phyloP scores from a whole-genome alignment of 2,329 filamentous ascomycete species.

The Immersiporthe knoxdaviesiana region DNA sequence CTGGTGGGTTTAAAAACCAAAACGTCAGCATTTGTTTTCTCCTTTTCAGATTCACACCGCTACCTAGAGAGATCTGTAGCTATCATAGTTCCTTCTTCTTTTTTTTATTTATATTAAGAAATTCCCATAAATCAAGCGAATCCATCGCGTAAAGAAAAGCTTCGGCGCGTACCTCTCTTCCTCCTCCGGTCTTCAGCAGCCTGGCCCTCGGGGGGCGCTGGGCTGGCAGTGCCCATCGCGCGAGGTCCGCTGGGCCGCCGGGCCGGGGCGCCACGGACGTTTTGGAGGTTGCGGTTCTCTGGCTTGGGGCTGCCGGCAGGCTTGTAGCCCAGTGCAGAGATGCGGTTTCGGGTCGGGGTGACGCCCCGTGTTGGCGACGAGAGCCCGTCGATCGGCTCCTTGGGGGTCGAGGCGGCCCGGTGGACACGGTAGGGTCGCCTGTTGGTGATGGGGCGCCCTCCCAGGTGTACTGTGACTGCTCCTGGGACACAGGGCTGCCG shows the following conservation, averaged over 20 bases:
- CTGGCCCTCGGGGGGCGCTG: slow-evolving; percentile 39
- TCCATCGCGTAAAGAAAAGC: slow-evolving; percentile 1
- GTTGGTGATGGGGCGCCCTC: slow-evolving; percentile 45
- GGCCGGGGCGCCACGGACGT: slow-evolving; percentile 54
- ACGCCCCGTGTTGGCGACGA: slow-evolving; percentile 41
- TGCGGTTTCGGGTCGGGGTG: slow-evolving; percentile 51
- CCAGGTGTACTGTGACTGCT: slow-evolving; percentile 33
- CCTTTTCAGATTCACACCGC: neutral
- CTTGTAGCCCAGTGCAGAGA: slow-evolving; percentile 42
- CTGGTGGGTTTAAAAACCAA: slow-evolving; percentile 36
- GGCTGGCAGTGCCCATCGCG: slow-evolving; percentile 63
- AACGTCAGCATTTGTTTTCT: slow-evolving; percentile 9
- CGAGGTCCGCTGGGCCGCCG: slow-evolving; percentile 61
- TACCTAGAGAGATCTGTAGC: neutral
- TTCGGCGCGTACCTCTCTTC: slow-evolving; percentile 57
- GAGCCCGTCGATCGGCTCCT: slow-evolving; percentile 58
- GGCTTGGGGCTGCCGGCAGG: slow-evolving; percentile 54
- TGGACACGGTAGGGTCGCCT: slow-evolving; percentile 32
- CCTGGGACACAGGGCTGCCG: slow-evolving; percentile 44
- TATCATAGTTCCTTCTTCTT: neutral
- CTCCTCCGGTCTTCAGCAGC: slow-evolving; percentile 54
- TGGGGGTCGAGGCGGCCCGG: slow-evolving; percentile 61
- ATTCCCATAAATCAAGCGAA: neutral
- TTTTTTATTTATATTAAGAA: too few relatives aligned
- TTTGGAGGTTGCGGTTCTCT: slow-evolving; percentile 62